Percentiles rank a stretch among this genome's conserved stretches.
Conservation (phyloP, 2,329 filamentous ascomycete species). For the Didymella pinodella region DNA sequence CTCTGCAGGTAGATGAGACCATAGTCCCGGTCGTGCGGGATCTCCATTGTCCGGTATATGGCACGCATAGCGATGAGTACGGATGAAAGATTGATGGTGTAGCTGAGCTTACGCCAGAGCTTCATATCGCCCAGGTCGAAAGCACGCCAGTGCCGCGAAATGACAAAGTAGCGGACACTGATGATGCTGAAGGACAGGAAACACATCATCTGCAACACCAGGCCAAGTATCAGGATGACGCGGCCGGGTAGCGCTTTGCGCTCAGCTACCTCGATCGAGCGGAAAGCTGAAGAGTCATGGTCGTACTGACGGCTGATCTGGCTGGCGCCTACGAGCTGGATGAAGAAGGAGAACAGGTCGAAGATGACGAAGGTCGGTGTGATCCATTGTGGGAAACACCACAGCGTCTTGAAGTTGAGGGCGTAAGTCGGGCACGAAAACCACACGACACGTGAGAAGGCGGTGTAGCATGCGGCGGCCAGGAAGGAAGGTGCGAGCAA, state of each 20-base stretch:
- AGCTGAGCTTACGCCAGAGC: slow-evolving; percentile 46
- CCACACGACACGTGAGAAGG: slow-evolving; percentile 57
- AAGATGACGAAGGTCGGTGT: slow-evolving; percentile 60
- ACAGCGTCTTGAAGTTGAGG: slow-evolving; percentile 52
- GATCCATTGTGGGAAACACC: slow-evolving; percentile 55
- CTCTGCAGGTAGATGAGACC: slow-evolving; percentile 60
- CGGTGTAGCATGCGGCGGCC: slow-evolving; percentile 61
- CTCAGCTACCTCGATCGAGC: slow-evolving; percentile 51
- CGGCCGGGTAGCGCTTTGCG: slow-evolving; percentile 41
- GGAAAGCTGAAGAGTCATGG: slow-evolving; percentile 46
- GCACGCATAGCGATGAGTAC: slow-evolving; percentile 56
- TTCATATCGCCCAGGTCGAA: slow-evolving; percentile 48
- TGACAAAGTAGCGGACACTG: slow-evolving; percentile 46
- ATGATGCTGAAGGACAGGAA: slow-evolving; percentile 60
- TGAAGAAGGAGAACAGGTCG: slow-evolving; percentile 58
- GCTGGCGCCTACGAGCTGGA: slow-evolving; percentile 56
- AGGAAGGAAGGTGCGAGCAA: slow-evolving; percentile 60
- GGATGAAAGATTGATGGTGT: slow-evolving; percentile 47
- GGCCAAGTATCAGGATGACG: slow-evolving; percentile 55
- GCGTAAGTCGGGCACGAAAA: slow-evolving; percentile 50
- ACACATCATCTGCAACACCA: slow-evolving; percentile 60
- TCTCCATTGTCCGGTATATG: slow-evolving; percentile 63
- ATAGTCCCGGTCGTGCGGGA: slow-evolving; percentile 55
- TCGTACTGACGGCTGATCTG: slow-evolving; percentile 51
- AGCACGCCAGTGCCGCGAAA: slow-evolving; percentile 39